Base-by-base conservation (phyloP, 106 monocot species). In the Allium fistulosum region DNA sequence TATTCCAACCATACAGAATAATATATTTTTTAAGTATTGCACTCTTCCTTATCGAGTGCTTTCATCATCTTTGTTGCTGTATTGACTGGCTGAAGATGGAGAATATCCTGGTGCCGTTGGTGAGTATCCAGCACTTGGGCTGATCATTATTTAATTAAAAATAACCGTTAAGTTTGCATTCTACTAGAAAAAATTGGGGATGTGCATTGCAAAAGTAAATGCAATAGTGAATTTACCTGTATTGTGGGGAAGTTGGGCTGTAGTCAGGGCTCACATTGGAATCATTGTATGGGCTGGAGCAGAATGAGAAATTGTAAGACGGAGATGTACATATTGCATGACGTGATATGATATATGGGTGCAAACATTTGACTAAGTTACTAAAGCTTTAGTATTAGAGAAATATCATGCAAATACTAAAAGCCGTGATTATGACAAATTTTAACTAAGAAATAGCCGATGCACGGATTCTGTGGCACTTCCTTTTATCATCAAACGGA, bases 21-120 rank as follows among this genome's bases (percentile, higher is more conserved):
- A 37, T 37, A 37, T 37, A 37, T 37, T 37, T 37, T 37, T 2
- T 5, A 37, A 37, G 37, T 37, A 37, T 37, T 55, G 13, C 53
- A 12, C 59, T 13, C 59, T 9, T 13, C 22, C 16, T 88, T 71
- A 83, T 0, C 60, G 76, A 4, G 73, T 79, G 58, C 76, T 84
- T 13, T 69, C 76, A 1, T 99, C 87, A 46, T 69, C 68, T 13
- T 92, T 93, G 67, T 81, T 87, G 80, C 78, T 92, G 71, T 87
- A 96, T 51, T 96, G 91, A 66, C 91, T 87, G 16, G 86, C 87
- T 37, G 96, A 92, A 4, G 91, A 89, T 2, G 92, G 97, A 10
- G 89, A 92, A 68, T 90, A 99, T 10, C 92, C 97, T 0, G 97
- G 97, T 0, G 97, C 84, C 28, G 92, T 99, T 37, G 97, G 97